phyloP scores from a whole-genome alignment of 352 stramenopile species.

The Pythium volutum region DNA sequence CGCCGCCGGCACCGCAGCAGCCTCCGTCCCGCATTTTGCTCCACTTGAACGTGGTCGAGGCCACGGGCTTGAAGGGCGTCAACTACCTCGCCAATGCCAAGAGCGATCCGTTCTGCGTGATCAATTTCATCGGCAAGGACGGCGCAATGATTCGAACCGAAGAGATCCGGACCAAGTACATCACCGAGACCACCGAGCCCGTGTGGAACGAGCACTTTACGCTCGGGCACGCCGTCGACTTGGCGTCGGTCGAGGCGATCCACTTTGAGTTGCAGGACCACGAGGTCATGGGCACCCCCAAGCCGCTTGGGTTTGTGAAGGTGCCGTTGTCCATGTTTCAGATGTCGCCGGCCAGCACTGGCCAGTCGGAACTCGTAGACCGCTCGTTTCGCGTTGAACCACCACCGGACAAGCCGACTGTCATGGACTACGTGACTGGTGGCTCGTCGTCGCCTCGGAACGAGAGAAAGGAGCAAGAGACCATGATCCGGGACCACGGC shows the following conservation, averaged over 20 bases:
- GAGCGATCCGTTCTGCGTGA: conserved; percentile 69
- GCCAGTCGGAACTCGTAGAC: conserved; percentile 58
- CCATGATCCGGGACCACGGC: conserved; percentile 42
- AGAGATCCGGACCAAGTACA: conserved; percentile 51
- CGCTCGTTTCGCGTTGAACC: conserved; percentile 64
- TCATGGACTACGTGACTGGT: conserved; percentile 12
- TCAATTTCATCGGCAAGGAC: conserved; percentile 61
- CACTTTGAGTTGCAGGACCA: conserved; percentile 64
- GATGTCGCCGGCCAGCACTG: conserved; percentile 57
- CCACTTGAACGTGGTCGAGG: conserved; percentile 48
- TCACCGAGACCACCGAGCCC: conserved; percentile 45
- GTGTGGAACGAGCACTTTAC: conserved; percentile 54
- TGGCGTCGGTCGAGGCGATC: conserved; percentile 51
- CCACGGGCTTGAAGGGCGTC: conserved; percentile 43
- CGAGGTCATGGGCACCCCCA: conserved; percentile 46
- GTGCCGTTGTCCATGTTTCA: conserved; percentile 60
- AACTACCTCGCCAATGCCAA: conserved; percentile 49
- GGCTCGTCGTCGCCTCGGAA: conserved; percentile 29
- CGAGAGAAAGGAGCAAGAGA: conserved; percentile 35
- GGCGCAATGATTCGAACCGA: conserved; percentile 53
- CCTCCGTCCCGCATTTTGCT: conserved; percentile 40
- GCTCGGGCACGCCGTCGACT: conserved; percentile 46
- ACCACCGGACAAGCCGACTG: conserved; percentile 21
- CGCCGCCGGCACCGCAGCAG: conserved; percentile 16
- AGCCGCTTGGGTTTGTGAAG: conserved; percentile 52